Percentiles rank a stretch among this genome's conserved stretches.
Evolutionary conservation across 140 eudicot genomes (phyloP).

Genomic region (Bidens hawaiensis): DNA sequence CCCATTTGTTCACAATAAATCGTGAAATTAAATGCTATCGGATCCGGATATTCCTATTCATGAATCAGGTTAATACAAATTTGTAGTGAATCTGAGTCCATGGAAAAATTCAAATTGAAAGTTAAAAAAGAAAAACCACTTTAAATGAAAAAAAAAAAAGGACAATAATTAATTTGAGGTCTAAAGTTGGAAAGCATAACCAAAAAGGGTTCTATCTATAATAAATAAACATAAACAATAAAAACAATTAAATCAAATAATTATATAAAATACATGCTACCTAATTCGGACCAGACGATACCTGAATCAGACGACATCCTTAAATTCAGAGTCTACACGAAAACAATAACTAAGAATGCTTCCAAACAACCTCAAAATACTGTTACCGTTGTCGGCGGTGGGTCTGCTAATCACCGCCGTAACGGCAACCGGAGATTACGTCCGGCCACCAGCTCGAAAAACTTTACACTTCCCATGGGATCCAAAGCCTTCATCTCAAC

Average conservation of each 20-base stretch:
- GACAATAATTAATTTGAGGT: background rate
- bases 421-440: conserved; percentile 34
- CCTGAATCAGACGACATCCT: too few relatives aligned
- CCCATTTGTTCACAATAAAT: too few relatives aligned
- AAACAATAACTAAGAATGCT: background rate
- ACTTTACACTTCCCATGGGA: conserved; percentile 53
- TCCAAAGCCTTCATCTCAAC: conserved; percentile 50
- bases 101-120: too few relatives aligned
- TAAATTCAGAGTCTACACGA: background rate
- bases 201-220: background rate
- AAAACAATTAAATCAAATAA: background rate
- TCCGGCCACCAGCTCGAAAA: conserved; percentile 81
- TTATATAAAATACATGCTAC: background rate
- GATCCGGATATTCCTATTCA: too few relatives aligned
- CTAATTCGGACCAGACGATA: background rate
- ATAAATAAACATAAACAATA: background rate
- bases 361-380: conserved; percentile 11
- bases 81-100: too few relatives aligned
- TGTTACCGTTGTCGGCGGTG: conserved; percentile 12
- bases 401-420: conserved; percentile 14
- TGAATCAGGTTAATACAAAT: too few relatives aligned
- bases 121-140: background rate
- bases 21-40: too few relatives aligned
- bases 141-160: background rate
- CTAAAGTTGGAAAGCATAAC: background rate